Evolutionary conservation across 2,329 filamentous ascomycete species (phyloP).

Genomic region (Fusarium tjaetaba): DNA sequence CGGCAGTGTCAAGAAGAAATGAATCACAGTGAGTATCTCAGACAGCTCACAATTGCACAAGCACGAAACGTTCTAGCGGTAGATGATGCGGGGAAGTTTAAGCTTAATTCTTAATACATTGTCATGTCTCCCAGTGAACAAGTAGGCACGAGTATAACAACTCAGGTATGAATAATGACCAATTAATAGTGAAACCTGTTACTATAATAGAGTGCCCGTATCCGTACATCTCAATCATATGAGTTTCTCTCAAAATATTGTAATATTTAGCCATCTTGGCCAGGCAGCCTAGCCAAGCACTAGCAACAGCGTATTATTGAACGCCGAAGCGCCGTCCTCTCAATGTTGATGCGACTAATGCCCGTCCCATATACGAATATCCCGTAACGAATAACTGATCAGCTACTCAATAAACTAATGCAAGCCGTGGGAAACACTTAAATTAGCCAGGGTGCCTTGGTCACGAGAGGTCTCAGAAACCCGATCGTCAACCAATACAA

Average conservation of each 20-base stretch:
- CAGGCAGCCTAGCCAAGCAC: neutral
- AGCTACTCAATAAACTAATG: neutral
- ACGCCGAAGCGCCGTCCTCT: neutral
- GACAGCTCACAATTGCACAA: neutral
- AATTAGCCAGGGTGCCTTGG: neutral
- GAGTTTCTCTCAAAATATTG: neutral
- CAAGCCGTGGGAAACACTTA: neutral
- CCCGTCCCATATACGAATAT: constrained; percentile 8
- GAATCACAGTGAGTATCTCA: neutral
- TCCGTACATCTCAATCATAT: neutral
- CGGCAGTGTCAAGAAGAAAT: neutral
- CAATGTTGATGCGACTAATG: neutral
- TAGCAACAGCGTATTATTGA: neutral
- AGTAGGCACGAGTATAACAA: neutral
- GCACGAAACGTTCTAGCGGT: too few species aligned
- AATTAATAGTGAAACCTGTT: neutral
- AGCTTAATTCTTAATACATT: neutral
- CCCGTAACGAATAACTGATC: neutral
- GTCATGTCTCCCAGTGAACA: neutral
- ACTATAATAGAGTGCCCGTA: neutral
- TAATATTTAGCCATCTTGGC: too few species aligned
- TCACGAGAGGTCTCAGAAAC: constrained; percentile 1
- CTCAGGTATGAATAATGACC: neutral
- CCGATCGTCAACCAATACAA: constrained; percentile 1
- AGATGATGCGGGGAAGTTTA: neutral